Conservation (phyloP, 345 rosid species). For the Dipteronia dyeriana region DNA sequence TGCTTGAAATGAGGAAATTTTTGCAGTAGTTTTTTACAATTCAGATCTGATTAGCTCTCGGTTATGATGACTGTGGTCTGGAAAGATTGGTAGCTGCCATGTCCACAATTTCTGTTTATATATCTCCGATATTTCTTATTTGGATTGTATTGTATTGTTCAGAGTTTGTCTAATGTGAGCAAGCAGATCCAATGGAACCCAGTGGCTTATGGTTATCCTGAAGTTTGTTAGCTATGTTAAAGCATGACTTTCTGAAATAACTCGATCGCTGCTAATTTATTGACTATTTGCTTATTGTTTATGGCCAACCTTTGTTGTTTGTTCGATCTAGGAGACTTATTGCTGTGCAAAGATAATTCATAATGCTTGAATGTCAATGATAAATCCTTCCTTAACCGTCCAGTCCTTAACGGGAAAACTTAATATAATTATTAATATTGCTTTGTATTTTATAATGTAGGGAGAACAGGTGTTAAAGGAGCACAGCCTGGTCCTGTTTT, state of each 20-base stretch:
- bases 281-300: not conserved
- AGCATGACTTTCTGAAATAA: not conserved
- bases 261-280: not conserved
- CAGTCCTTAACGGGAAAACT: not conserved
- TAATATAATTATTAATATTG: not conserved
- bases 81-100: not conserved
- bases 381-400: not conserved
- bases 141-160: not conserved
- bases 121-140: not conserved
- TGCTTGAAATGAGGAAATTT: not conserved
- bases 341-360: not conserved
- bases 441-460: conserved; percentile 31
- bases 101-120: not conserved
- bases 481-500: conserved; percentile 79
- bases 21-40: not conserved
- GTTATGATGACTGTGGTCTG: not conserved
- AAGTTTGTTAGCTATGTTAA: not conserved
- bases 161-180: not conserved
- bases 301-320: not conserved
- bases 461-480: conserved; percentile 79
- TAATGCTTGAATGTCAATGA: conserved; percentile 1
- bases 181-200: not conserved
- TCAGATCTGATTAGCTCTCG: not conserved
- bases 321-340: not conserved
- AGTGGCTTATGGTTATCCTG: not conserved